Evolutionary conservation across 257 asterid genomes (phyloP), one percentile per base, ranked within the genome.

Genomic region (Primulina eburnea): DNA sequence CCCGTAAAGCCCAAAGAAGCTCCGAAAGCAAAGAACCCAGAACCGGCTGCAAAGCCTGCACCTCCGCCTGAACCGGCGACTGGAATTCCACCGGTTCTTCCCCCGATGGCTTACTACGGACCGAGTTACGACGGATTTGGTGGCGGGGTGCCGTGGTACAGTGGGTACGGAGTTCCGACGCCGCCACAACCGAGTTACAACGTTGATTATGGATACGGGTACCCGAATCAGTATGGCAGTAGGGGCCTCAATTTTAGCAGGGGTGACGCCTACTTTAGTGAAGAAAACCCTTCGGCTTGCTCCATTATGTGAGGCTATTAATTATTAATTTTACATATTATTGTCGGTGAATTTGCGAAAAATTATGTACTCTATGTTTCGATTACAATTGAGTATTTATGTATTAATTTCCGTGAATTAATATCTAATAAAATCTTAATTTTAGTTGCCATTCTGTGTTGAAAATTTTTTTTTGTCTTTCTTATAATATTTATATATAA

Each of bases 111-210:
- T 0, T 82, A 78, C 29, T 64, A 66, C 8, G 84, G 75, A 66
- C 87, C 82, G 28, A 80, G 80, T 60, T 81, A 78, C 12, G 84
- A 81, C 21, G 82, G 79, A 0, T 60, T 78, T 24, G 62, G 63
- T 0, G 77, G 63, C 0, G 77, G 85, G 4, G 89, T 87, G 38
- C 95, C 95, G 12, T 86, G 86, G 70, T 78, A 76, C 69, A 66
- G 78, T 9, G 82, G 84, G 62, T 82, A 83, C 26, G 87, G 87
- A 6, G 62, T 69, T 21, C 87, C 88, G 0, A 29, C 60, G 4
- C 80, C 83, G 0, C 86, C 82, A 0, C 90, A 81, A 26, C 87
- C 82, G 6, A 63, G 77, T 55, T 86, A 75, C 11, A 76, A 74
- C 7, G 73, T 79, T 11, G 33, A 68, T 43, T 78, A 79, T 21